Evolutionary conservation across 805 yeast species (phyloP), one percentile per base, ranked within the genome.

Genomic region (Starmera pachycereana): DNA sequence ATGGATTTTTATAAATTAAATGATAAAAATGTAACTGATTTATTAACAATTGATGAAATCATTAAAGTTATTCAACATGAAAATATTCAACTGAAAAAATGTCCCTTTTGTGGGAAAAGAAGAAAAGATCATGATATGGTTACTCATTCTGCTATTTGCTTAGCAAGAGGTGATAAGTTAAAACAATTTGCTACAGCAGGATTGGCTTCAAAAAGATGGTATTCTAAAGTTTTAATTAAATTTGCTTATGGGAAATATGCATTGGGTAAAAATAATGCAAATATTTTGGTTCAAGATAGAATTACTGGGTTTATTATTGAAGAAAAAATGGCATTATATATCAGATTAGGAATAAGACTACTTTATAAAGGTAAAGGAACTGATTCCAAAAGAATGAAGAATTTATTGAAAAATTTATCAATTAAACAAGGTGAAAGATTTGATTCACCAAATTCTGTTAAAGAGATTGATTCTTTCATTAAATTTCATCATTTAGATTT

Each of bases 281-380:
- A 90, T 54, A 90, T 92, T 28, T 65, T 92, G 37, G 97, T 90
- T 3, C 97, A 92, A 58, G 97, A 92, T 57, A 69, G 98, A 44
- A 67, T 72, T 13, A 81, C 96, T 0, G 98, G 98, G 0, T 72
- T 85, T 36, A 76, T 90, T n/a, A 60, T 83, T 53, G 97, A 90
- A 56, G 98, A 90, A 52, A 87, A 87, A 52, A 90, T 92, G 84
- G 80, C 89, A 42, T 76, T 84, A 2, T 85, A 85, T 51, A 92
- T 92, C 10, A 68, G 96, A 37, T 56, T 92, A 31, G 98, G 97
- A 0, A 90, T 90, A 39, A 61, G 96, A 35, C 61, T 90, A 35
- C 63, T 90, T 3, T 90, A 90, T 60, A 76, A 80, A 50, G 90
- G 95, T 2, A 72, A 81, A 44, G 72, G 79, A 32, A 63, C 82